Base-by-base conservation (phyloP, 1,284 basidiomycete species). In the Amylostereum areolatum region DNA sequence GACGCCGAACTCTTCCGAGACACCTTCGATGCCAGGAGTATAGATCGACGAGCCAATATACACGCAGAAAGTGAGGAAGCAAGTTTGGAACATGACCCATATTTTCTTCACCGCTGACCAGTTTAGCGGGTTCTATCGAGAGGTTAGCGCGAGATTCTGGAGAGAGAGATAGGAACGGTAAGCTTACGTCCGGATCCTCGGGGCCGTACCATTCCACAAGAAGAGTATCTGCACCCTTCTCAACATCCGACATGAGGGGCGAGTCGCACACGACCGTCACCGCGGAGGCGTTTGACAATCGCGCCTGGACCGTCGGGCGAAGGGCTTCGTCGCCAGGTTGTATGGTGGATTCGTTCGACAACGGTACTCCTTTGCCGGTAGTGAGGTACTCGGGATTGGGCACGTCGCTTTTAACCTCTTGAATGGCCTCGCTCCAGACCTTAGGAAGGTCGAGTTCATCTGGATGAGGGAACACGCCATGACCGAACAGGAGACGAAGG, bases 51-150 rank as follows among this genome's bases (percentile, higher is more conserved):
- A 64, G 40, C 65, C 63, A 49, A 71, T 64, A 53, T 67, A 71
- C 41, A 80, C 78, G 60, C 81, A 77, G 60, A 86, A 72, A 5
- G 83, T 81, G 48, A 85, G 69, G 3, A 81, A 52, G 49, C 77
- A 78, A n/a, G 75, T 74, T n/a, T 80, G 62, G 42, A 66, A 69
- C 2, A 81, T 83, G 10, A 85, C 64, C 49, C 62, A 63, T 3
- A 50, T 48, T 45, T 62, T 59, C 46, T 65, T 65, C 4, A 34
- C 0, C 10, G 51, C 50, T 1, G 62, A 61, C 64, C 63, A 66
- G 47, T 65, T 65, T 55, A 55, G 44, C 42, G 55, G 47, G 44
- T 53, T 54, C 64, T 66, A 45, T 33, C 25, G 27, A 52, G 45
- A 25, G 32, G 30, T 18, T 34, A 42, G 33, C 11, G 42, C 6